Evolutionary conservation across 805 yeast species (phyloP).

Genomic region (Pichia cephalocereana): DNA sequence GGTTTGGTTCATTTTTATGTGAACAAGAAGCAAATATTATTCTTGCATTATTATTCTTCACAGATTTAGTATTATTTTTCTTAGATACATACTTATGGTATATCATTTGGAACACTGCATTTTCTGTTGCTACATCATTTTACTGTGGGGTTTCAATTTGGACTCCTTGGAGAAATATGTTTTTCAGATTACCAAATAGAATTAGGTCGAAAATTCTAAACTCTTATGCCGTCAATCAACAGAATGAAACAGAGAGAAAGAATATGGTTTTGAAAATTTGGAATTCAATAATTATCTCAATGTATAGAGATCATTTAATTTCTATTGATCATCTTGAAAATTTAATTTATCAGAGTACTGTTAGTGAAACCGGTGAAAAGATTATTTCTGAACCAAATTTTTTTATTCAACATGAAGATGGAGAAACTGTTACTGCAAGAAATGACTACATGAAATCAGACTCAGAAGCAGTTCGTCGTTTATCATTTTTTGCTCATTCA

Average conservation of each 20-base stretch:
- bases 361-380: slow-evolving; percentile 30
- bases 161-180: slow-evolving; percentile 85
- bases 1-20: slow-evolving; percentile 47
- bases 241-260: slow-evolving; percentile 34
- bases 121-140: slow-evolving; percentile 58
- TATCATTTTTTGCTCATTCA: slow-evolving; percentile 86
- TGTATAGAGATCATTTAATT: slow-evolving; percentile 73
- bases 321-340: slow-evolving; percentile 65
- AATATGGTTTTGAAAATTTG: slow-evolving; percentile 60
- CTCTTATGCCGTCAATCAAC: slow-evolving; percentile 28
- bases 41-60: slow-evolving; percentile 41
- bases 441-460: slow-evolving; percentile 49
- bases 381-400: slow-evolving; percentile 62
- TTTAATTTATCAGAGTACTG: slow-evolving; percentile 45
- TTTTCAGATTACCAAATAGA: slow-evolving; percentile 66
- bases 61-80: slow-evolving; percentile 63
- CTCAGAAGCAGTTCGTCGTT: slow-evolving; percentile 74
- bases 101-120: slow-evolving; percentile 66
- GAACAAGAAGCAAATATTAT: slow-evolving; percentile 47
- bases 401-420: slow-evolving; percentile 78
- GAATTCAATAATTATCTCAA: slow-evolving; percentile 76
- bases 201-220: slow-evolving; percentile 61
- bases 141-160: slow-evolving; percentile 73
- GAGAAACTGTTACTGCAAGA: slow-evolving; percentile 31
- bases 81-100: slow-evolving; percentile 84